Conservation (phyloP, 345 rosid species). For the Lepidium sativum region DNA sequence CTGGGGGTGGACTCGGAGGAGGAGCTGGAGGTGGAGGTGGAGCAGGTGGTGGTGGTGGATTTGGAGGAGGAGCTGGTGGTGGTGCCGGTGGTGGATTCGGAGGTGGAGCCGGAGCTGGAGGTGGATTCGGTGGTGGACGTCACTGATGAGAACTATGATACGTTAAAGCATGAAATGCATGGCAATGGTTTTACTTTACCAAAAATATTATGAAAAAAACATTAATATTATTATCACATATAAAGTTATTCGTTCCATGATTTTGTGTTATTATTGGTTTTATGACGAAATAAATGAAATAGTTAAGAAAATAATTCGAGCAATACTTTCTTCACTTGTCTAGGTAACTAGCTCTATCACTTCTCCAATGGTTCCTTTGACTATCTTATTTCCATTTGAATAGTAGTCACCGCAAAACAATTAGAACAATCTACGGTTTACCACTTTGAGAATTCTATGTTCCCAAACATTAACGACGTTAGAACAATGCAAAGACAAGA, state of each 20-base stretch:
- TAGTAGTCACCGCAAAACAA: not conserved
- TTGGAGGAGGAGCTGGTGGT: slow-evolving; percentile 31
- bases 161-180: slow-evolving; percentile 21
- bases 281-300: slow-evolving; percentile 6
- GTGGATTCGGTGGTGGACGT: slow-evolving; percentile 21
- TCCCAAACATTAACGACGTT: not conserved
- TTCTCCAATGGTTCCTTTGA: not conserved
- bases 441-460: not conserved
- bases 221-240: not conserved
- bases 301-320: not conserved
- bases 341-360: not conserved
- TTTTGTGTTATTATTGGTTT: slow-evolving; percentile 14
- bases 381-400: not conserved
- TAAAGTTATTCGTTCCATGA: slow-evolving; percentile 8
- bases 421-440: not conserved
- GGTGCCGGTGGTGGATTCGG: slow-evolving; percentile 38
- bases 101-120: slow-evolving; percentile 19
- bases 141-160: slow-evolving; percentile 5
- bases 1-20: too few species aligned
- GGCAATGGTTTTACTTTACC: not conserved
- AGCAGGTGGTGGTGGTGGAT: slow-evolving; percentile 19
- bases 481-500: not conserved
- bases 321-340: not conserved
- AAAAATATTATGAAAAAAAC: not conserved
- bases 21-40: slow-evolving; percentile 35